Evolutionary conservation across 805 yeast genomes (phyloP).

Genomic region (Sungouiella blattae): DNA sequence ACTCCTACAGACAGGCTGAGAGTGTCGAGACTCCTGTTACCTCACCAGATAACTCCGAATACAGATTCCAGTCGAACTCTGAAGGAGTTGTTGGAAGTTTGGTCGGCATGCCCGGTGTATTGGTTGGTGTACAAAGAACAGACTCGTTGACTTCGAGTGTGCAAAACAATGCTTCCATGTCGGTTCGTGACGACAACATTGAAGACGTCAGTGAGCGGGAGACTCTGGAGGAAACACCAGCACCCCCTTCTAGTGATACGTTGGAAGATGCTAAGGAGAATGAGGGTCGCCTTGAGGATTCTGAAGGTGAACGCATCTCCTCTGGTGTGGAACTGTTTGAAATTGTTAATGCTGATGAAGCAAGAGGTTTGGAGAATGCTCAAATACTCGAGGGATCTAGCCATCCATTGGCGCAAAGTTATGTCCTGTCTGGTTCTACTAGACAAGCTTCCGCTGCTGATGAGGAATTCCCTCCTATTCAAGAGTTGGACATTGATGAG

Average conservation of each 20-base stretch:
- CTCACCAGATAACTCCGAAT: slow-evolving; percentile 47
- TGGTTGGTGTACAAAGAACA: slow-evolving; percentile 55
- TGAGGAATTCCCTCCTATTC: slow-evolving; percentile 62
- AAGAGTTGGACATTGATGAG: slow-evolving; percentile 52
- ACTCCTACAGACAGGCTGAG: slow-evolving; percentile 22
- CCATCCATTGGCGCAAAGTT: slow-evolving; percentile 11
- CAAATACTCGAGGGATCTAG: slow-evolving; percentile 1
- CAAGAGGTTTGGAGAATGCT: slow-evolving; percentile 17
- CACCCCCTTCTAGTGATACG: slow-evolving; percentile 2
- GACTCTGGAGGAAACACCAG: slow-evolving; percentile 24
- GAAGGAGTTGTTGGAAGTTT: slow-evolving; percentile 36
- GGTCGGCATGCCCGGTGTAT: slow-evolving; percentile 44
- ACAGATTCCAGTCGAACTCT: slow-evolving; percentile 34
- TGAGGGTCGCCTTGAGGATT: slow-evolving; percentile 17
- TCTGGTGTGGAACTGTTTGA: slow-evolving; percentile 53
- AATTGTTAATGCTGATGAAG: slow-evolving; percentile 51
- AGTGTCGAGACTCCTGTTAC: slow-evolving; percentile 48
- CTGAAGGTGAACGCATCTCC: slow-evolving; percentile 38
- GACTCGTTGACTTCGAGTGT: slow-evolving; percentile 87
- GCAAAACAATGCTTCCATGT: slow-evolving; percentile 86
- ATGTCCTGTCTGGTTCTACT: slow-evolving; percentile 1
- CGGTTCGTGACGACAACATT: slow-evolving; percentile 73
- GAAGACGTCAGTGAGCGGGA: slow-evolving; percentile 43
- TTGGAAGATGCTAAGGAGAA: slow-evolving; percentile 5
- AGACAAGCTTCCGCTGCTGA: too few species aligned